Evolutionary conservation across 257 asterid genomes (phyloP).

Genomic region (Ajuga chamaepitys): DNA sequence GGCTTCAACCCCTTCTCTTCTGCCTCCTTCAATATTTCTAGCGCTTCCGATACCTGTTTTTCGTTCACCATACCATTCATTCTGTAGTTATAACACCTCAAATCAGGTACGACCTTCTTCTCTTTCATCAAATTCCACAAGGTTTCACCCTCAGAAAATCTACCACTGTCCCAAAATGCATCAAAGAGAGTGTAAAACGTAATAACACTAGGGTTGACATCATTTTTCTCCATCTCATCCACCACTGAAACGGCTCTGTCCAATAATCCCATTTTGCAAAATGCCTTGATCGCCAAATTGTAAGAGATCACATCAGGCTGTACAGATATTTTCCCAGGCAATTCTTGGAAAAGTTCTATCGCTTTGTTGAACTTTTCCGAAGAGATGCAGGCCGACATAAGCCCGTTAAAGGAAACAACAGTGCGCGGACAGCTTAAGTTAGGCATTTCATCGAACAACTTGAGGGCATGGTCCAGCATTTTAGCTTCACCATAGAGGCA

Average conservation of each 20-base stretch:
- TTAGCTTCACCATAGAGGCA: conserved; percentile 33
- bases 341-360: conserved; percentile 24
- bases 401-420: conserved; percentile 40
- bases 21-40: conserved; percentile 27
- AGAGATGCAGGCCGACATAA: conserved; percentile 31
- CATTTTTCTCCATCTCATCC: conserved; percentile 33
- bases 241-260: conserved; percentile 36
- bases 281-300: conserved; percentile 25
- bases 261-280: conserved; percentile 28
- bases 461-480: conserved; percentile 35
- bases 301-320: conserved; percentile 38
- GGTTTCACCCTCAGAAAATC: conserved; percentile 29
- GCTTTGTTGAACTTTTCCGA: conserved; percentile 23
- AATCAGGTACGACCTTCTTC: conserved; percentile 28
- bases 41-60: conserved; percentile 27
- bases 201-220: conserved; percentile 16
- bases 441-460: conserved; percentile 59
- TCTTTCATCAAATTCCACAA: conserved; percentile 44
- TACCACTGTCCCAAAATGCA: conserved; percentile 15
- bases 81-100: conserved; percentile 33
- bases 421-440: conserved; percentile 37
- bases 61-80: conserved; percentile 27
- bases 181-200: conserved; percentile 30
- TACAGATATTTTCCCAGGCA: conserved; percentile 23
- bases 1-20: conserved; percentile 28